phyloP scores from a whole-genome alignment of 768 basidiomycete genomes.

The Piloderma croceum region DNA sequence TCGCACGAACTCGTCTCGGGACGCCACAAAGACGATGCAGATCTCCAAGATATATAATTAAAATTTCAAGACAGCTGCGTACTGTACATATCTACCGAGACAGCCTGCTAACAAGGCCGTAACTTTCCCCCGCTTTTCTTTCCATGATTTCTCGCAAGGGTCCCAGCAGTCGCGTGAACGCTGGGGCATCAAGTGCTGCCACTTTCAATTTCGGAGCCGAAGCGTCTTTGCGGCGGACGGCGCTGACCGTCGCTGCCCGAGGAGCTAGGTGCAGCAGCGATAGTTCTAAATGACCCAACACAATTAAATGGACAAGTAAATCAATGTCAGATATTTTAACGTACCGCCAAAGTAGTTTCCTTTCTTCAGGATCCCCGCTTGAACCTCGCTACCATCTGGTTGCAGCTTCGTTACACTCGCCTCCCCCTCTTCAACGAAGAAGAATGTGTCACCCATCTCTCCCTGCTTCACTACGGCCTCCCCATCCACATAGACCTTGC shows the following conservation, averaged over 20 bases:
- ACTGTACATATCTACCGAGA: no score
- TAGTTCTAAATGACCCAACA: conserved; percentile 52
- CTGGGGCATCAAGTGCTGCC: conserved; percentile 86
- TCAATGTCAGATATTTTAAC: conserved; percentile 16
- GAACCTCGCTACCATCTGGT: conserved; percentile 56
- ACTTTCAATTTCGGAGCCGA: conserved; percentile 74
- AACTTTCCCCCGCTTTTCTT: conserved; percentile 75
- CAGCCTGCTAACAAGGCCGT: conserved; percentile 35
- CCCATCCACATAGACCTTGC: conserved; percentile 74
- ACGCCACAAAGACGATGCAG: no score
- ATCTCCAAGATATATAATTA: no score
- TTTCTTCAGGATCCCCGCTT: conserved; percentile 72
- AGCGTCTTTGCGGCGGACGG: conserved; percentile 40
- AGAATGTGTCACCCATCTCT: conserved; percentile 95
- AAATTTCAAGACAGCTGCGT: neutral
- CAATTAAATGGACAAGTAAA: conserved; percentile 3
- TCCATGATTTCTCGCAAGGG: conserved; percentile 92
- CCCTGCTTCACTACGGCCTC: conserved; percentile 88
- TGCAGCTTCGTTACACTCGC: conserved; percentile 81
- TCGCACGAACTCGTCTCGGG: no score
- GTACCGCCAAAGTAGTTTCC: conserved; percentile 98
- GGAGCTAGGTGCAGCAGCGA: conserved; percentile 85
- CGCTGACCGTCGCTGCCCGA: conserved; percentile 95
- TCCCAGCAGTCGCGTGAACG: conserved; percentile 91
- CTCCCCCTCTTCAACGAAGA: conserved; percentile 93